Conservation (phyloP, 371 early-diverging fungal genomes). For the Mortierella sp. region DNA sequence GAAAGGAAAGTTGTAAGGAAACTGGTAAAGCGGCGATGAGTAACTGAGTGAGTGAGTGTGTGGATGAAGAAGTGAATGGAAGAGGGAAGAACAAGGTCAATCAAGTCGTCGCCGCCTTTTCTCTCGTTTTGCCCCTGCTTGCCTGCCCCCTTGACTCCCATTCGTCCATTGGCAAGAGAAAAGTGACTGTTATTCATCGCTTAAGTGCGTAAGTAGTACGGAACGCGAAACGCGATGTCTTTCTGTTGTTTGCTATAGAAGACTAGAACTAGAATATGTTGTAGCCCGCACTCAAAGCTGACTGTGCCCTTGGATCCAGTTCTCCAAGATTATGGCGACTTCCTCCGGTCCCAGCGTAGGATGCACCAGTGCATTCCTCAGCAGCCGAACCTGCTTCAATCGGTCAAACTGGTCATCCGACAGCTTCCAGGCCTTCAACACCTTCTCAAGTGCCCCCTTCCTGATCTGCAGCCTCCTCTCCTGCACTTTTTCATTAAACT, state of each 20-base stretch:
- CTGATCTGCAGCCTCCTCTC: neutral
- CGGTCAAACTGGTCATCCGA: neutral
- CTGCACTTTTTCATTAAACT: neutral
- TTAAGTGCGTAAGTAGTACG: neutral
- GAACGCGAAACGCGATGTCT: too few species aligned
- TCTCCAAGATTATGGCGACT: neutral
- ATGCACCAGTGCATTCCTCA: neutral
- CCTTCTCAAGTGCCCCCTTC: neutral
- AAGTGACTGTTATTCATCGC: neutral
- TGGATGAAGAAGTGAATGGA: neutral
- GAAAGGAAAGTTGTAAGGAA: neutral
- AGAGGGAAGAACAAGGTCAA: slow-evolving; percentile 6
- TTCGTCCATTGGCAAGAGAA: neutral
- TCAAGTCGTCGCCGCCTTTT: neutral
- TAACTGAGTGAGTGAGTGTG: neutral
- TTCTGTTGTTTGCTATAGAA: too few species aligned
- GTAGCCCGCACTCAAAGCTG: neutral
- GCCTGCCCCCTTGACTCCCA: neutral
- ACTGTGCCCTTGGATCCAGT: neutral
- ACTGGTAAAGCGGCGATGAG: too few species aligned
- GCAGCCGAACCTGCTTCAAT: neutral
- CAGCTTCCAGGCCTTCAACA: neutral
- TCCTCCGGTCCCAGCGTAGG: neutral
- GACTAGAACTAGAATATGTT: too few species aligned
- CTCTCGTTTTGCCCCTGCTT: neutral